Conservation (phyloP, 805 yeast genomes). For the Monosporozyma solicola region DNA sequence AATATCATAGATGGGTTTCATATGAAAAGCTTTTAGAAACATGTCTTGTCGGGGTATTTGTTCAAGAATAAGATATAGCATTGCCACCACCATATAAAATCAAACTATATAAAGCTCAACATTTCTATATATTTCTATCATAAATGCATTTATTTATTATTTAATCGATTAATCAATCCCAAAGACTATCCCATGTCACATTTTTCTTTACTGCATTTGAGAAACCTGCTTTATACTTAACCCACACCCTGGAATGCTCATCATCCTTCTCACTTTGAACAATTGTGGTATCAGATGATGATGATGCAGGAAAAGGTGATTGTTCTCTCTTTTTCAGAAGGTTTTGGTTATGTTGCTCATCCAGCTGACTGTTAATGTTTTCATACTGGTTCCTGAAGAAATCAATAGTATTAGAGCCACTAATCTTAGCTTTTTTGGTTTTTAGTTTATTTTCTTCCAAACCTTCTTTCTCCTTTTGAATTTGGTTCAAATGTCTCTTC, state of each 20-base stretch:
- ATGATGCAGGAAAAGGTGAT: not conserved
- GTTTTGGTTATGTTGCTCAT: not conserved
- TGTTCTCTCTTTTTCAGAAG: not conserved
- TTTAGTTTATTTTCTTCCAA: conserved; percentile 16
- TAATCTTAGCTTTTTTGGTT: conserved; percentile 10
- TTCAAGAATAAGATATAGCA: not conserved
- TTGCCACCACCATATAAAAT: not conserved
- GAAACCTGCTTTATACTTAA: conserved; percentile 86
- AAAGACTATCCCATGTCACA: conserved; percentile 66
- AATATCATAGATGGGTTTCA: conserved; percentile 75
- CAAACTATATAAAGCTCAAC: not conserved
- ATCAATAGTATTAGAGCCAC: conserved; percentile 17
- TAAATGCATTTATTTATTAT: too few relatives aligned
- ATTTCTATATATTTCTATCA: not conserved
- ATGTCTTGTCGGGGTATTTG: conserved; percentile 60
- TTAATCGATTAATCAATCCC: conserved; percentile 14
- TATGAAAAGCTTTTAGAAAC: conserved; percentile 70
- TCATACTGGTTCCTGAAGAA: conserved; percentile 40
- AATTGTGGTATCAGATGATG: not conserved
- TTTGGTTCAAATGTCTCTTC: conserved; percentile 26
- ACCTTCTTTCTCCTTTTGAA: conserved; percentile 10
- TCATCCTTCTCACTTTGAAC: not conserved
- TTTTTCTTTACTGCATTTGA: conserved; percentile 85
- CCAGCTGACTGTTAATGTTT: conserved; percentile 4
- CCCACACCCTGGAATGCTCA: conserved; percentile 46